Conservation (phyloP, 176 grass and related monocot species). For the Saccharum spontaneum region DNA sequence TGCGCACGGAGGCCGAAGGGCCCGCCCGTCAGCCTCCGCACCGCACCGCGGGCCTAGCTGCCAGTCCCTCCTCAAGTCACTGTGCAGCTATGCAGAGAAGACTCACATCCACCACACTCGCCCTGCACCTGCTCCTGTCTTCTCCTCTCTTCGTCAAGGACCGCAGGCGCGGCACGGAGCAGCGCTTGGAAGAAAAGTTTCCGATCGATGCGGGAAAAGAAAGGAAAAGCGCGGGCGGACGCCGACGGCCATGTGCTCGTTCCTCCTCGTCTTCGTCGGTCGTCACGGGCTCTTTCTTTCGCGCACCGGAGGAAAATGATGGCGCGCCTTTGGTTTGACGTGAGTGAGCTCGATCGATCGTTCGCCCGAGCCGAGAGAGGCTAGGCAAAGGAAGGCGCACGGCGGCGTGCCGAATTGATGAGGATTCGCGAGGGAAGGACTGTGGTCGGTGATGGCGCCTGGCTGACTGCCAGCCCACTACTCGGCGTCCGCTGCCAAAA, state of each 20-base stretch:
- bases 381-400: background rate
- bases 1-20: background rate
- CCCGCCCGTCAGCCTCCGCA: background rate
- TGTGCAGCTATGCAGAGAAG: background rate
- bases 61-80: background rate
- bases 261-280: no score
- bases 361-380: background rate
- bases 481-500: constrained; percentile 18
- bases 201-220: background rate
- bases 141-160: background rate
- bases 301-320: background rate
- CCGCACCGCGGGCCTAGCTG: background rate
- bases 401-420: background rate
- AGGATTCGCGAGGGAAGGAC: background rate
- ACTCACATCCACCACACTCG: background rate
- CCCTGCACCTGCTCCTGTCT: background rate
- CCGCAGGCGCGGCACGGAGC: background rate
- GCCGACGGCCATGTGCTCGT: constrained; percentile 34
- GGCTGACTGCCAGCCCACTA: constrained; percentile 8
- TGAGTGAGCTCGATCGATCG: background rate
- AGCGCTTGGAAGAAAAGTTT: background rate
- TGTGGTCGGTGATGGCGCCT: constrained; percentile 41
- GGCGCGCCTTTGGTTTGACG: constrained; percentile 2
- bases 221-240: background rate
- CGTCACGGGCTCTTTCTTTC: background rate